Evolutionary conservation across 495 filamentous ascomycete species (phyloP), one percentile per base, ranked within the genome.

Genomic region (Aspergillus panamensis): DNA sequence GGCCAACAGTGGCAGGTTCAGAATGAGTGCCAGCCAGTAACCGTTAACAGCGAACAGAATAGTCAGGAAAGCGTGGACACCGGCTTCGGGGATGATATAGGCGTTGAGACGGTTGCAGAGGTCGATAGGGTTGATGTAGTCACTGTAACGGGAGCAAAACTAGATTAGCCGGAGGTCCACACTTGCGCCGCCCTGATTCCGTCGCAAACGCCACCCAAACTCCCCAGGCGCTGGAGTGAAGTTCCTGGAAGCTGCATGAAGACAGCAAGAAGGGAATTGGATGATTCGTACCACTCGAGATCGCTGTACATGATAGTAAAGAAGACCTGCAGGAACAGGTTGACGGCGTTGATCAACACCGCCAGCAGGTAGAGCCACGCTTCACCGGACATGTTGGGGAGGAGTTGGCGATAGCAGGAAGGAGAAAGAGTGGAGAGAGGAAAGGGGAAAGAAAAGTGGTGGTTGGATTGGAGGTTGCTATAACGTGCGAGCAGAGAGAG

Each of bases 281-380:
- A 25, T 13, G 45, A 79, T 13, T 3, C 89, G 63, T 79, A 96
- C 91, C 92, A 97, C 85, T 97, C 92, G 61, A 97, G 76, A 83
- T 97, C 92, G 74, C 90, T 95, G 77, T 97, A 99, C 95, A 99
- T 99, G 65, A 99, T 99, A 40, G 95, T 99, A 82, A 99, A 99
- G 82, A 99, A 99, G 56, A 99, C 95, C 77, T 99, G 95, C 50
- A 99, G 84, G 76, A 99, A 99, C 63, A 99, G 84, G 83, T 99
- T 99, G 85, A 97, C 94, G 78, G 95, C 95, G 82, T 99, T 99
- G 80, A 99, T 94, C 71, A 99, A 84, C 75, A 99, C 95, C 76
- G 94, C 87, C 74, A 99, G 82, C 65, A 99, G 87, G 81, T 96
- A 99, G 72, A 99, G 83, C 95, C 93, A 98, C 77, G 93, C 94